These are phyloP conservation scores for Eucalyptus curtisii DNA, from an alignment of 345 rosid species.

Conservation along the genomic window DNA sequence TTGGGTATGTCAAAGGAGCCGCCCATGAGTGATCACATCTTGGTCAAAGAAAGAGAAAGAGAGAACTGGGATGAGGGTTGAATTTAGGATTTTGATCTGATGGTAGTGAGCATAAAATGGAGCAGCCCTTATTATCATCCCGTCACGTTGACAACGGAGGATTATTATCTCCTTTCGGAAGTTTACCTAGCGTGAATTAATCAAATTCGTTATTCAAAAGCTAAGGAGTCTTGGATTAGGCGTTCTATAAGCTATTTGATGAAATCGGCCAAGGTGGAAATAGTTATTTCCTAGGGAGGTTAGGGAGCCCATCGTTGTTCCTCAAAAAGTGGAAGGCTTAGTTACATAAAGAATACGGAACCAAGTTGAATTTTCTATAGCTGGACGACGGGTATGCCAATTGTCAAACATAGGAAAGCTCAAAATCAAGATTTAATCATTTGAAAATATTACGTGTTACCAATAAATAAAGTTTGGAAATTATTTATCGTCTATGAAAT, in stretches of 20 bases:
- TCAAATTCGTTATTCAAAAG: not conserved
- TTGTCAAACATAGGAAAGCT: not conserved
- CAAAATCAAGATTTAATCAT: not conserved
- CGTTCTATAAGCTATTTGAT: fast-evolving
- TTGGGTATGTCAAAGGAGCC: not conserved
- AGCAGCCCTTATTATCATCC: not conserved
- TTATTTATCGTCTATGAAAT: not conserved
- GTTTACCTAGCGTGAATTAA: not conserved
- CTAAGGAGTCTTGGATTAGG: not conserved
- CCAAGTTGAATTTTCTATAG: not conserved
- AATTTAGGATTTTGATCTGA: not conserved
- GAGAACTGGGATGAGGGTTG: not conserved
- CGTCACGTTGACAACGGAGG: fast-evolving
- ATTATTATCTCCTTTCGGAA: not conserved
- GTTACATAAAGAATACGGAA: not conserved
- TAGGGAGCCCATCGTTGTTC: not conserved
- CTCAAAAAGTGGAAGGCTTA: not conserved
- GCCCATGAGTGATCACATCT: fast-evolving
- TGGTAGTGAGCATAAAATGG: not conserved
- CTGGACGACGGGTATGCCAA: not conserved
- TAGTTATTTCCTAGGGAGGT: not conserved
- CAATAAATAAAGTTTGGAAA: not conserved
- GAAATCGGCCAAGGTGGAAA: not conserved
- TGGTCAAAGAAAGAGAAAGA: not conserved
- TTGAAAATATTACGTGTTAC: not conserved